phyloP scores from a whole-genome alignment of 2,329 filamentous ascomycete genomes.

The Colletotrichum aenigma region DNA sequence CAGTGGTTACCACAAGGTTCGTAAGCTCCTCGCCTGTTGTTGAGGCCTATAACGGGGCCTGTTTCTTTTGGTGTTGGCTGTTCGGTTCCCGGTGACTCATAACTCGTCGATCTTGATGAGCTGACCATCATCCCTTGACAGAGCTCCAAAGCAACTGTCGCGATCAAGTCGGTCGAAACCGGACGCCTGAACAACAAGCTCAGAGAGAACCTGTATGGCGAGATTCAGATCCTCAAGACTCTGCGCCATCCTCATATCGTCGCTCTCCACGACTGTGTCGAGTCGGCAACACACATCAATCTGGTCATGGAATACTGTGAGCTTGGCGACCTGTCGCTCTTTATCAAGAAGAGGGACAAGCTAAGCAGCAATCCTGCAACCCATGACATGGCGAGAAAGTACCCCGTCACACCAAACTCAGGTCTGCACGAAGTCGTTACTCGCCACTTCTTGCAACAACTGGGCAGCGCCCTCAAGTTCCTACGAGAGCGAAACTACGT shows the following conservation, averaged over 20 bases:
- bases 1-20: conserved; percentile 82
- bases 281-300: conserved; percentile 87
- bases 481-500: conserved; percentile 85
- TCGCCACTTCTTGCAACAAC: conserved; percentile 94
- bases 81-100: neutral
- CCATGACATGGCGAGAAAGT: conserved; percentile 89
- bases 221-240: conserved; percentile 94
- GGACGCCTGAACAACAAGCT: conserved; percentile 92
- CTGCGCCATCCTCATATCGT: conserved; percentile 97
- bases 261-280: conserved; percentile 91
- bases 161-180: conserved; percentile 95
- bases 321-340: conserved; percentile 89
- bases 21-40: conserved; percentile 29
- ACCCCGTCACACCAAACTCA: conserved; percentile 80
- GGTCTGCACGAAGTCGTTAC: conserved; percentile 97
- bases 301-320: conserved; percentile 99
- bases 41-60: too few species aligned
- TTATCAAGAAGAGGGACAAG: conserved; percentile 92
- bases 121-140: conserved; percentile 36
- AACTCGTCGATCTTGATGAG: neutral
- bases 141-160: conserved; percentile 82
- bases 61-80: neutral
- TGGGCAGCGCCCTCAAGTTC: conserved; percentile 90
- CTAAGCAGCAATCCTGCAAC: conserved; percentile 81
- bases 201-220: conserved; percentile 92